Evolutionary conservation across 768 basidiomycete genomes (phyloP).

Genomic region (Mycena indigotica): DNA sequence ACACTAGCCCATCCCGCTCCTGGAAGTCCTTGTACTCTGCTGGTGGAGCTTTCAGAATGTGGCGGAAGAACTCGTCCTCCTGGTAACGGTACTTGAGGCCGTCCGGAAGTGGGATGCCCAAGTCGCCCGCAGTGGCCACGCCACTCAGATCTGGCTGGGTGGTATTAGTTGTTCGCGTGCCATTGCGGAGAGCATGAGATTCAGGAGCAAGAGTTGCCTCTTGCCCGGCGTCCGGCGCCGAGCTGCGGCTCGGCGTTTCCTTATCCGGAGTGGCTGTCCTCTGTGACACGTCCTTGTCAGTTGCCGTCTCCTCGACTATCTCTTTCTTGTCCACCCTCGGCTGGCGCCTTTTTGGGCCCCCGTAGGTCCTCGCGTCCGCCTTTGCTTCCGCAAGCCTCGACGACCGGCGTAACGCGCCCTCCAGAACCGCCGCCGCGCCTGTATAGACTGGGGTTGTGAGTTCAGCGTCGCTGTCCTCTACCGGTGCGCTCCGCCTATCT

Average conservation of each 20-base stretch:
- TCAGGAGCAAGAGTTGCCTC: not conserved
- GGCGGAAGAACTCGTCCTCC: constrained; percentile 33
- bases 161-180: not conserved
- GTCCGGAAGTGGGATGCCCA: constrained; percentile 1
- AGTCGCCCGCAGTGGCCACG: not conserved
- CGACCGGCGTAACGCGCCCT: constrained; percentile 6
- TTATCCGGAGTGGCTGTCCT: too few relatives aligned
- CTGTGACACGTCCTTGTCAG: too few relatives aligned
- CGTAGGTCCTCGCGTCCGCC: not conserved
- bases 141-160: not conserved
- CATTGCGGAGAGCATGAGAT: not conserved
- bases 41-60: constrained; percentile 27
- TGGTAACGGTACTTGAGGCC: constrained; percentile 19
- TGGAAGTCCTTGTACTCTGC: constrained; percentile 30
- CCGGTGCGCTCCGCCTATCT: not conserved
- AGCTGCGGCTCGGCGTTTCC: not conserved
- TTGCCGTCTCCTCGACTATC: not conserved
- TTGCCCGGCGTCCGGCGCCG: not conserved
- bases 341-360: constrained; percentile 1
- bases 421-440: constrained; percentile 12
- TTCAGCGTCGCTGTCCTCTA: constrained; percentile 1
- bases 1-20: constrained; percentile 23
- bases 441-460: constrained; percentile 17
- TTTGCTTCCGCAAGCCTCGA: not conserved
- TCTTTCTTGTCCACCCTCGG: too few relatives aligned